Evolutionary conservation across 176 grass and related monocot genomes (phyloP).

Genomic region (Ensete ventricosum): DNA sequence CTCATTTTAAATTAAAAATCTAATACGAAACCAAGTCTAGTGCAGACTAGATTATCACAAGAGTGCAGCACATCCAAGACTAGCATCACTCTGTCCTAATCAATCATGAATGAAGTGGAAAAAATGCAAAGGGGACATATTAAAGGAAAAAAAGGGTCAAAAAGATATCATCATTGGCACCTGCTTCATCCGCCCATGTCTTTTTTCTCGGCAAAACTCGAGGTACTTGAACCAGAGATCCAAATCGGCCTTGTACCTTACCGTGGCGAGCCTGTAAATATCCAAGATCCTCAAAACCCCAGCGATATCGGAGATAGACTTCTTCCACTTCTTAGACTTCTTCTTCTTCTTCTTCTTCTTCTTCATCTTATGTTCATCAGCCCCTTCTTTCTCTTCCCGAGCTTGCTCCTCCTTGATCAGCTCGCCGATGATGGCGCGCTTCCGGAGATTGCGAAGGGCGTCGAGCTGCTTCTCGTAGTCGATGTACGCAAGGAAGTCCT

Average conservation of each 20-base stretch:
- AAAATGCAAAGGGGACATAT: background rate
- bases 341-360: background rate
- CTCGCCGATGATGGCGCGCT: conserved; percentile 52
- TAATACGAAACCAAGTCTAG: background rate
- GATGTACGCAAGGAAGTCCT: conserved; percentile 64
- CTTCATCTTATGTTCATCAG: background rate
- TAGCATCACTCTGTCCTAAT: background rate
- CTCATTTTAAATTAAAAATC: background rate
- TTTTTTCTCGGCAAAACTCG: conserved; percentile 64
- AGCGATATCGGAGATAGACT: conserved; percentile 49
- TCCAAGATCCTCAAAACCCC: conserved; percentile 52
- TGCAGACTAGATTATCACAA: background rate
- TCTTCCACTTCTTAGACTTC: conserved; percentile 48
- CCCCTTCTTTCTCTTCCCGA: background rate
- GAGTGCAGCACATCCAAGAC: background rate
- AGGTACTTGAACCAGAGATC: conserved; percentile 83
- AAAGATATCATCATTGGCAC: conserved; percentile 13
- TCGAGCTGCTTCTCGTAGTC: conserved; percentile 67
- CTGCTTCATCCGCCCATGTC: conserved; percentile 84
- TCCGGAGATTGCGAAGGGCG: conserved; percentile 50
- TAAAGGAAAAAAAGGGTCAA: background rate
- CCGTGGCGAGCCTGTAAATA: conserved; percentile 48
- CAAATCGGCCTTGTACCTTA: conserved; percentile 85
- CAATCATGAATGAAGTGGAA: background rate
- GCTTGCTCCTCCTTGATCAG: background rate